phyloP scores from a whole-genome alignment of 2,329 filamentous ascomycete species.

The Gnomoniopsis sp. region DNA sequence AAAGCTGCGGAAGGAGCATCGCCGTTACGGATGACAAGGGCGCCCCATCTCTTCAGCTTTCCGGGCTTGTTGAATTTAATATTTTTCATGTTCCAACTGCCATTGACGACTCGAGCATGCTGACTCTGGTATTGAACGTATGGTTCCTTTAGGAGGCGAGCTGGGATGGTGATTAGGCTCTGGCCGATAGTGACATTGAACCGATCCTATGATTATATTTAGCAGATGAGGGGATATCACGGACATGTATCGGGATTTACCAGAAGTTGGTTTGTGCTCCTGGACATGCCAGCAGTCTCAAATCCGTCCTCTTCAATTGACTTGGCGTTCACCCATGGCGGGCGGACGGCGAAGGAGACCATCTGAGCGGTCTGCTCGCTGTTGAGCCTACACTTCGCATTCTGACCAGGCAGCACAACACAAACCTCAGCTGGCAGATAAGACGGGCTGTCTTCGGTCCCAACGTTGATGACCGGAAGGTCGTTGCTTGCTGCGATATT shows the following conservation, averaged over 20 bases:
- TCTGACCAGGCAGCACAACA: conserved; percentile 52
- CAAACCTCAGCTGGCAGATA: conserved; percentile 61
- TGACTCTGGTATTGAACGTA: conserved; percentile 46
- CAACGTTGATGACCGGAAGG: conserved; percentile 57
- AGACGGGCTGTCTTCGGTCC: conserved; percentile 45
- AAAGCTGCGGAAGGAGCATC: neutral
- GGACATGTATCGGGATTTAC: neutral
- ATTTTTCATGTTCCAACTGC: conserved; percentile 57
- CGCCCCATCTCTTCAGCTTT: conserved; percentile 39
- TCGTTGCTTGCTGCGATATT: conserved; percentile 28
- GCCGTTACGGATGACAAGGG: conserved; percentile 21
- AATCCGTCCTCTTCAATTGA: conserved; percentile 51
- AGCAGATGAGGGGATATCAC: conserved; percentile 37
- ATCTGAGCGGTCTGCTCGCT: conserved; percentile 53
- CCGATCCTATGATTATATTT: neutral
- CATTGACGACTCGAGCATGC: conserved; percentile 27
- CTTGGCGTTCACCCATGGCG: conserved; percentile 51
- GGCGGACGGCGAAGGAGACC: conserved; percentile 58
- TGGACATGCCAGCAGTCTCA: conserved; percentile 43
- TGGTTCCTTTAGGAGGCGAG: conserved; percentile 55
- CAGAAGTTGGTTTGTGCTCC: conserved; percentile 33
- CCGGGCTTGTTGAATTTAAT: conserved; percentile 45
- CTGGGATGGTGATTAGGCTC: conserved; percentile 58
- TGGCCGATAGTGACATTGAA: conserved; percentile 46
- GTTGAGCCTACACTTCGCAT: conserved; percentile 42